phyloP scores from a whole-genome alignment of 805 yeast genomes.

The Wickerhamomyces subpelliculosus region DNA sequence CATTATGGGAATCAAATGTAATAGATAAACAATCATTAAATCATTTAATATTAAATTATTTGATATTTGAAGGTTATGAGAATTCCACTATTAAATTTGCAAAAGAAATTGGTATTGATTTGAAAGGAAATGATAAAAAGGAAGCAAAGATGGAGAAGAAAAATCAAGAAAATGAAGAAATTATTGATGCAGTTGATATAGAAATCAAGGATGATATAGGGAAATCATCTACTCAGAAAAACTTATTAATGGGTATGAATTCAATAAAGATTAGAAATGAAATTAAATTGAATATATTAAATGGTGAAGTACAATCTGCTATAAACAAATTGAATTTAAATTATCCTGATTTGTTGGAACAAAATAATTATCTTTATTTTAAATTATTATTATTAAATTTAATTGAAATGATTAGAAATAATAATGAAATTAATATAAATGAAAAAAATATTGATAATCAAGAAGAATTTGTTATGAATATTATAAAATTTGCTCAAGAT shows the following conservation, averaged over 20 bases:
- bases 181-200: background rate
- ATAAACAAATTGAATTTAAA: constrained; percentile 48
- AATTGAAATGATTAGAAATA: constrained; percentile 66
- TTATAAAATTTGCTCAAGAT: constrained; percentile 53
- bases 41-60: constrained; percentile 57
- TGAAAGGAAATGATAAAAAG: constrained; percentile 21
- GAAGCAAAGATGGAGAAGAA: too few relatives aligned
- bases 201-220: too few relatives aligned
- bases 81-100: constrained; percentile 46
- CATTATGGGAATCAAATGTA: background rate
- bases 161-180: background rate
- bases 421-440: constrained; percentile 12
- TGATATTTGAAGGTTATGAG: constrained; percentile 72
- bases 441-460: constrained; percentile 22
- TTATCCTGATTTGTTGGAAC: constrained; percentile 61
- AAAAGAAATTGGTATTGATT: constrained; percentile 21
- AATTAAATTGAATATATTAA: constrained; percentile 45
- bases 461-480: constrained; percentile 41
- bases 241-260: constrained; percentile 32
- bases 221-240: too few relatives aligned
- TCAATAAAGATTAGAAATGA: constrained; percentile 46
- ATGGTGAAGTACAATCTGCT: constrained; percentile 56
- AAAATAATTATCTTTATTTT: constrained; percentile 61
- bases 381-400: constrained; percentile 64
- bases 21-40: constrained; percentile 6